Evolutionary conservation across 495 filamentous ascomycete species (phyloP), one percentile per base, ranked within the genome.

Genomic region (Aspergillus diversus): DNA sequence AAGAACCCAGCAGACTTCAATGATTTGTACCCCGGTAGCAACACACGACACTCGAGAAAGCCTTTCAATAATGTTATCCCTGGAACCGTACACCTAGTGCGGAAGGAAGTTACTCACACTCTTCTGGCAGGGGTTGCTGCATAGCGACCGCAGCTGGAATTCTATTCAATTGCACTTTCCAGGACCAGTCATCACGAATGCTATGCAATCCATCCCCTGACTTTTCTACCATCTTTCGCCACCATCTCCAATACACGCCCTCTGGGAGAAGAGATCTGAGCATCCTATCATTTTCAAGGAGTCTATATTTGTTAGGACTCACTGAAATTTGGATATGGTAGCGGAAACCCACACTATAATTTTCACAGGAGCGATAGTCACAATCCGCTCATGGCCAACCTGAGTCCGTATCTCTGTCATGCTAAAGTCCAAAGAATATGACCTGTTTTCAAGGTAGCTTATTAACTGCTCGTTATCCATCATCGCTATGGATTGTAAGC

Each of bases 41-140:
- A 33, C 52, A 55, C 52, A 17, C 52, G 52, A 15, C 53, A 55
- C 53, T 55, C 53, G 33, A 55, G 34, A 42, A 55, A 55, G 53
- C 53, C 53, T 55, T 42, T 42, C 9, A 15, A 7, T 3, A 3
- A 16, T 8, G 9, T 39, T 17, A 27, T 16, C 3, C 27, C 34
- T 39, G 53, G n/a, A n/a, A n/a, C 33, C 4, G n/a, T 5, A 16
- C 12, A 55, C 37, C 2, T 0, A 5, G 8, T 7, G 16, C 11
- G n/a, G 12, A 55, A 21, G 33, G 16, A 9, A 9, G 2, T 7
- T 17, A 55, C 33, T 21, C 5, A 55, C 53, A 55, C 4, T 55
- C 53, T 42, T 55, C 53, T 5, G 33, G 53, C 9, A 17, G 53
- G 17, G 53, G 53, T n/a, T 55, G 53, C 15, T 35, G 53, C 13